Evolutionary conservation across 2,329 filamentous ascomycete species (phyloP).

Genomic region (Xylaria arbuscula): DNA sequence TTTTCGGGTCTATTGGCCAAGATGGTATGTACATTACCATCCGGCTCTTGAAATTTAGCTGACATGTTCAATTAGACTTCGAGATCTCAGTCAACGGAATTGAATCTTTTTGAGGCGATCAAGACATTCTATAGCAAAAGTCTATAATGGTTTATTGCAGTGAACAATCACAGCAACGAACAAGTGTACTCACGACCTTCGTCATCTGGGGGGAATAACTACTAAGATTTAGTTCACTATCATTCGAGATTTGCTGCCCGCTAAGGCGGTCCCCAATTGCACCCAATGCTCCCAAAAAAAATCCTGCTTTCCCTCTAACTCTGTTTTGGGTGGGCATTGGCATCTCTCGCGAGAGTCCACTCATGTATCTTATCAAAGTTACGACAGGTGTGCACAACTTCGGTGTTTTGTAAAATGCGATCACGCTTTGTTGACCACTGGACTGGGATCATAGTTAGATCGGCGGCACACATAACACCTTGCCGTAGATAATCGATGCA

Average conservation of each 20-base stretch:
- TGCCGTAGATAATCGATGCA: constrained; percentile 21
- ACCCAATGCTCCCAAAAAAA: background rate
- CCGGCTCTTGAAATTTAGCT: background rate
- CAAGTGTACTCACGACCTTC: no score
- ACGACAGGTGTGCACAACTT: constrained; percentile 19
- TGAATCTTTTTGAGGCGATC: background rate
- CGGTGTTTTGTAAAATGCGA: constrained; percentile 12
- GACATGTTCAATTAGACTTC: constrained; percentile 1
- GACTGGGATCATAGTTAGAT: constrained; percentile 19
- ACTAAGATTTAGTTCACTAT: background rate
- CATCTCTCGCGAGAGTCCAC: constrained; percentile 19
- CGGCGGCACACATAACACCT: constrained; percentile 17
- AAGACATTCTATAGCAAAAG: no score
- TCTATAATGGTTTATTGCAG: no score
- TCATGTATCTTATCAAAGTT: constrained; percentile 22
- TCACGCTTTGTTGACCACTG: constrained; percentile 12
- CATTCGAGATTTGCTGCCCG: background rate
- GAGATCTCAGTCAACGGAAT: background rate
- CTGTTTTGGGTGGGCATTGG: constrained; percentile 5
- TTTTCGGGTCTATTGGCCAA: constrained; percentile 50
- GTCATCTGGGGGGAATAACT: no score
- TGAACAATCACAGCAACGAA: no score
- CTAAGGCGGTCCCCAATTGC: background rate
- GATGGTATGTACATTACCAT: constrained; percentile 40
- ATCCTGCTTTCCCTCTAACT: background rate